Evolutionary conservation across 352 stramenopile genomes (phyloP), one percentile per base, ranked within the genome.

Genomic region (Globisporangium splendens): DNA sequence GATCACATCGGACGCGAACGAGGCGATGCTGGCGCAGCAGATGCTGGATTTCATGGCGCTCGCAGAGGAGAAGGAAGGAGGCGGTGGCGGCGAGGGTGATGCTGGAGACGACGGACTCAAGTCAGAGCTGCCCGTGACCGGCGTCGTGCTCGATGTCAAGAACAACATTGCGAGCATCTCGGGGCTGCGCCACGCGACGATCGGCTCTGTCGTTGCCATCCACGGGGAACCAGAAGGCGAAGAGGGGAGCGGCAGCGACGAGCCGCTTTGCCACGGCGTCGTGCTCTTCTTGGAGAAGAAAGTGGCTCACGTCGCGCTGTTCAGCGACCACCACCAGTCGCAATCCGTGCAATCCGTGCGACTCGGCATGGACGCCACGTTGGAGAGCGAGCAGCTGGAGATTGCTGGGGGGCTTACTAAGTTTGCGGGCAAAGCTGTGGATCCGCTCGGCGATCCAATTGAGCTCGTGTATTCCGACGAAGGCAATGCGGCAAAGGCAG

Each of bases 131-230:
- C 70, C 79, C 1, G 31, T 86, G 17, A 57, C 48, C 14, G 83
- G 83, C 44, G 68, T 82, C 7, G 68, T 93, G 31, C 69, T 91
- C 51, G 71, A 83, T 62, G 65, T 93, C 17, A 81, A 87, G 65
- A 89, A 88, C 67, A 70, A 74, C 31, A 73, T 93, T 21, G 83
- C 79, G 39, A 82, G 71, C 50, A 77, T 93, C 57, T 91, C 83
- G 31, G 83, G 83, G 0, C 69, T 93, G 51, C 79, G 81, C 20
- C 72, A 88, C 62, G 83, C 81, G 38, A 80, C 79, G 15, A 77
- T 89, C 35, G 81, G 83, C 58, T 89, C 81, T n/a, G 73, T 89
- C 33, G 72, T 93, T 38, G 59, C 70, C 18, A 60, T 93, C 13
- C 46, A 20, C 66, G 10, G 15, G 41, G 7, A 44, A 49, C 1